These are phyloP conservation scores for Penicillium decumbens DNA, from an alignment of 2,329 filamentous ascomycete species.

Conservation along the genomic window DNA sequence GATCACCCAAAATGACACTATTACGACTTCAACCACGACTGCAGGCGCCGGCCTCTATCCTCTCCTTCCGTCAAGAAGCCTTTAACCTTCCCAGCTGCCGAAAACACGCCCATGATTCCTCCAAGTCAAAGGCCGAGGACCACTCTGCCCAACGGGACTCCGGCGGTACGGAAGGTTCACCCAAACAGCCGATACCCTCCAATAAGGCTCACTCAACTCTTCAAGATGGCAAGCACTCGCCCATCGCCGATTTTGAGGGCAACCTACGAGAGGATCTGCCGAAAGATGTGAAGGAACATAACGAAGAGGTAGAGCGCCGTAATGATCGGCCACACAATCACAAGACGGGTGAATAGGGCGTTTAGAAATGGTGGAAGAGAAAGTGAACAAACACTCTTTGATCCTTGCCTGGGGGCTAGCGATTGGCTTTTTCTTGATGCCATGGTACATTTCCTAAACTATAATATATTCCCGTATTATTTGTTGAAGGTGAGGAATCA, in stretches of 20 bases:
- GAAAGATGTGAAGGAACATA: slow-evolving; percentile 35
- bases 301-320: slow-evolving; percentile 31
- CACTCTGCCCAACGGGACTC: too few relatives aligned
- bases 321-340: slow-evolving; percentile 34
- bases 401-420: too few relatives aligned
- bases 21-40: slow-evolving; percentile 1
- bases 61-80: not conserved
- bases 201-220: slow-evolving; percentile 36
- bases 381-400: too few relatives aligned
- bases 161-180: not conserved
- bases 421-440: too few relatives aligned
- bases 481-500: too few relatives aligned
- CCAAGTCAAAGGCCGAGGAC: not conserved
- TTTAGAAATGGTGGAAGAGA: too few relatives aligned
- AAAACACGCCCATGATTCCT: slow-evolving; percentile 1
- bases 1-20: slow-evolving; percentile 3
- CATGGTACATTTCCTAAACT: too few relatives aligned
- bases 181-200: slow-evolving; percentile 25
- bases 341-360: slow-evolving; percentile 7
- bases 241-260: slow-evolving; percentile 29
- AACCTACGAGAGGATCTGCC: slow-evolving; percentile 26
- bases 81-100: too few relatives aligned
- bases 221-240: slow-evolving; percentile 26
- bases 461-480: too few relatives aligned
- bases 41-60: not conserved